Evolutionary conservation across 2,329 filamentous ascomycete genomes (phyloP).

Genomic region (Botrytis squamosa): DNA sequence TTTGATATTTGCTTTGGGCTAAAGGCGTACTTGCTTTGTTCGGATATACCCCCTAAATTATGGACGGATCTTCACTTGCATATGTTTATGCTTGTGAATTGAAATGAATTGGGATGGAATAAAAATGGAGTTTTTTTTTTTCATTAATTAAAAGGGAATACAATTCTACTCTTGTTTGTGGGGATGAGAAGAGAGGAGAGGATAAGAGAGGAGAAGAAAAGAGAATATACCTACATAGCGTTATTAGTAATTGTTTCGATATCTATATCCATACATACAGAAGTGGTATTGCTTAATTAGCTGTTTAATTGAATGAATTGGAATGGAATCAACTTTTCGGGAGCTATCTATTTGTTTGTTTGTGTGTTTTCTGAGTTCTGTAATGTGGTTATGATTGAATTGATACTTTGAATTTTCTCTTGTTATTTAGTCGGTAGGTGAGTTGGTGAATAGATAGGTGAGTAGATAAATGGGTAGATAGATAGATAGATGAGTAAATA

Average conservation of each 20-base stretch:
- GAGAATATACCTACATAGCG: neutral
- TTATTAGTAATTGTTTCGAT: neutral
- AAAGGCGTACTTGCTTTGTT: neutral
- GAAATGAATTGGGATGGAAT: neutral
- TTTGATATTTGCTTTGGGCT: neutral
- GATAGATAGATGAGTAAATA: too few species aligned
- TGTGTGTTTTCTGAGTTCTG: neutral
- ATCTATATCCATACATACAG: too few species aligned
- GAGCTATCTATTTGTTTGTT: neutral
- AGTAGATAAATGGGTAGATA: too few species aligned
- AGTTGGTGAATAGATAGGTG: too few species aligned
- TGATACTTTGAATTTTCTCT: neutral
- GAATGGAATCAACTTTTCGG: neutral
- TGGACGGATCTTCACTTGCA: slow-evolving; percentile 1
- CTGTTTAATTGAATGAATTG: neutral
- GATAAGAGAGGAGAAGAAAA: neutral
- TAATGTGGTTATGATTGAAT: neutral
- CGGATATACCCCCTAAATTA: slow-evolving; percentile 12
- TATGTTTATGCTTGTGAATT: neutral
- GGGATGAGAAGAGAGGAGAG: neutral
- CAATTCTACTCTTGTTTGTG: slow-evolving; percentile 6
- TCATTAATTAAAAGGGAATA: neutral
- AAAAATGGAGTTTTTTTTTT: neutral
- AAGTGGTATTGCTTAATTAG: neutral
- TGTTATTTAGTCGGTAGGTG: too few species aligned